Evolutionary conservation across 805 yeast genomes (phyloP).

Genomic region (Candida stauntonica): DNA sequence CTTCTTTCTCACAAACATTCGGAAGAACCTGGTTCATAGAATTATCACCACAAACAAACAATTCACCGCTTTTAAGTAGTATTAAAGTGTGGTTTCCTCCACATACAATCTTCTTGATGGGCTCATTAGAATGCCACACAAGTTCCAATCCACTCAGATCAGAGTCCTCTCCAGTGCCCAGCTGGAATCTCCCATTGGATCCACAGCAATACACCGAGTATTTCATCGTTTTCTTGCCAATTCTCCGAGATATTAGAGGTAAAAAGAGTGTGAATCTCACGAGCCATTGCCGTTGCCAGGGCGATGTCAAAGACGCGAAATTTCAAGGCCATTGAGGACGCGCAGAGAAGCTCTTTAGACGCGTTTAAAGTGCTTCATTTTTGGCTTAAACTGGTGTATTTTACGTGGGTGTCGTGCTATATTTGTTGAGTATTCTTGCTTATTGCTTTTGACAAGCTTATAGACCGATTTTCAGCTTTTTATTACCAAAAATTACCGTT

Average conservation of each 20-base stretch:
- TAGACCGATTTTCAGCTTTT: no score
- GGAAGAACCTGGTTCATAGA: constrained; percentile 50
- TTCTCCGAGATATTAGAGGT: no score
- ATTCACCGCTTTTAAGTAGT: constrained; percentile 46
- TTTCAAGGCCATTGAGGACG: no score
- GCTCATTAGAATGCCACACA: constrained; percentile 11
- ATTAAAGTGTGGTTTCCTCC: constrained; percentile 88
- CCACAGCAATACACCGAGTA: constrained; percentile 56
- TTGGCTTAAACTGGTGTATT: no score
- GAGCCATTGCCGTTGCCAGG: background rate
- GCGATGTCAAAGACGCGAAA: no score
- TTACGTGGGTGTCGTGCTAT: no score
- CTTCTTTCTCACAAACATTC: constrained; percentile 4
- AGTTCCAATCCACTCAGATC: constrained; percentile 38
- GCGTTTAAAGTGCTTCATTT: no score
- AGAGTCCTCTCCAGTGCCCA: constrained; percentile 53
- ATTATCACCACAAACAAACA: constrained; percentile 60
- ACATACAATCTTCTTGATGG: constrained; percentile 47
- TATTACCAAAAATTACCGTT: no score
- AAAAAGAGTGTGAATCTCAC: background rate
- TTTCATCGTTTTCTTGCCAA: constrained; percentile 2
- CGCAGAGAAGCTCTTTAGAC: no score
- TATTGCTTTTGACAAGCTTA: no score
- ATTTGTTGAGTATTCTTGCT: no score
- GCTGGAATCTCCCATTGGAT: constrained; percentile 76